These are phyloP conservation scores for Xylaria venustula DNA, from an alignment of 495 filamentous ascomycete genomes.

Conservation along the genomic window DNA sequence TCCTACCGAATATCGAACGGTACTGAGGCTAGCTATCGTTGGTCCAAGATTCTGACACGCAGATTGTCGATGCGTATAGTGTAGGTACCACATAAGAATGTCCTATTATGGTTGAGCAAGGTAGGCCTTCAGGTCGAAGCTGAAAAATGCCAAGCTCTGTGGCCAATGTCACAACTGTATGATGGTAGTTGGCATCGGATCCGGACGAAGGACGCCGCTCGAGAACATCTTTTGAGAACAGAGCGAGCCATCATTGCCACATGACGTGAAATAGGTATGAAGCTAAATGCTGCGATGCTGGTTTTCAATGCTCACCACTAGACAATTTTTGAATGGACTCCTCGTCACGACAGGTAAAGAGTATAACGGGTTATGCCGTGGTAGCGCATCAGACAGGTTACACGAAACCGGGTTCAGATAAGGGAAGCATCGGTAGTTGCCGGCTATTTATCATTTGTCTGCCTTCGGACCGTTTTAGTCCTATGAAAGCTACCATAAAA, in stretches of 20 bases:
- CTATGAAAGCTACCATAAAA: no score
- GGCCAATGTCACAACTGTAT: background rate
- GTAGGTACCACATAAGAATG: no score
- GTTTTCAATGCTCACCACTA: no score
- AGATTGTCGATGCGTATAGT: no score
- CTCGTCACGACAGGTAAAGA: background rate
- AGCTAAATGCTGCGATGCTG: background rate
- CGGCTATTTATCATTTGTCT: no score
- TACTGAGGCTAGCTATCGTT: background rate
- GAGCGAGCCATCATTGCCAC: background rate
- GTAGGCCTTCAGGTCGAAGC: background rate
- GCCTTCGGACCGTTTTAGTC: no score
- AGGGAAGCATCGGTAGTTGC: no score
- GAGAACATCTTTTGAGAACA: background rate
- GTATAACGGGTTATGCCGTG: no score
- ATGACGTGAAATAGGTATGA: background rate
- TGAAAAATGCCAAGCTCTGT: conserved; percentile 12
- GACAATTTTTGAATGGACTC: no score
- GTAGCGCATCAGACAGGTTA: background rate
- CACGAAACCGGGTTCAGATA: no score
- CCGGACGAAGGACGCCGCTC: background rate
- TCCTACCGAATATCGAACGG: background rate
- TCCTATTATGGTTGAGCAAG: no score
- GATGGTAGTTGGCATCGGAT: background rate
- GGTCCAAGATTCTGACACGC: background rate